phyloP scores from a whole-genome alignment of 257 asterid species.

The Perilla frutescens region DNA sequence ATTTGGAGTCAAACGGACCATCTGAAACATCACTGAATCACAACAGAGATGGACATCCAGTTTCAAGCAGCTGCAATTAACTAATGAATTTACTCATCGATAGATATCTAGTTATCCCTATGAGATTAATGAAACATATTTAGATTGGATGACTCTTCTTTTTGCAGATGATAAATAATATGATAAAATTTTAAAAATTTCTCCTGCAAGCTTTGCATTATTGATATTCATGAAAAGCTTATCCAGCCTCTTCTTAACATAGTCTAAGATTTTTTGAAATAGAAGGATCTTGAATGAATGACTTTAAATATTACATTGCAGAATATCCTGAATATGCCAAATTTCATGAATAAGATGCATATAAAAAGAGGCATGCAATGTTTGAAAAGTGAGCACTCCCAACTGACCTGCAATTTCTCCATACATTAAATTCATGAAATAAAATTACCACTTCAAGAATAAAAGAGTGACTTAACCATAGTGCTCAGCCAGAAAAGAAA shows the following conservation, averaged over 20 bases:
- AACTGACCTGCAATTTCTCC: too few relatives aligned
- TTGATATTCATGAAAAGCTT: slow-evolving; percentile 8
- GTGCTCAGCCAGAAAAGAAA: slow-evolving; percentile 11
- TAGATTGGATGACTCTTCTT: not conserved
- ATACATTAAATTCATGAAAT: not conserved
- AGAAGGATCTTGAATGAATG: not conserved
- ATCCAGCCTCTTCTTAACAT: slow-evolving; percentile 1
- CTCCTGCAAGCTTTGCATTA: slow-evolving; percentile 6
- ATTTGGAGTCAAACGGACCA: not conserved
- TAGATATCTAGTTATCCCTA: slow-evolving; percentile 18
- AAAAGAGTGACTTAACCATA: not conserved
- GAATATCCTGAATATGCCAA: not conserved
- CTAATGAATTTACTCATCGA: slow-evolving; percentile 1
- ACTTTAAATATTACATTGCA: not conserved
- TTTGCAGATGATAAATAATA: slow-evolving; percentile 7
- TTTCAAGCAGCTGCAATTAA: slow-evolving; percentile 8
- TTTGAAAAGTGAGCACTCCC: not conserved
- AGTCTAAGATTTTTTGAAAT: not conserved
- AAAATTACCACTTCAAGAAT: not conserved
- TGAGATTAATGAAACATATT: slow-evolving; percentile 16
- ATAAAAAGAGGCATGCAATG: not conserved
- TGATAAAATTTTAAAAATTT: not conserved
- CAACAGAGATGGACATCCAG: not conserved
- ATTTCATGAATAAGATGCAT: slow-evolving; percentile 11
- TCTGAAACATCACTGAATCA: slow-evolving; percentile 3